Conservation (phyloP, 2,329 filamentous ascomycete species). For the Diaporthe citriasiana region DNA sequence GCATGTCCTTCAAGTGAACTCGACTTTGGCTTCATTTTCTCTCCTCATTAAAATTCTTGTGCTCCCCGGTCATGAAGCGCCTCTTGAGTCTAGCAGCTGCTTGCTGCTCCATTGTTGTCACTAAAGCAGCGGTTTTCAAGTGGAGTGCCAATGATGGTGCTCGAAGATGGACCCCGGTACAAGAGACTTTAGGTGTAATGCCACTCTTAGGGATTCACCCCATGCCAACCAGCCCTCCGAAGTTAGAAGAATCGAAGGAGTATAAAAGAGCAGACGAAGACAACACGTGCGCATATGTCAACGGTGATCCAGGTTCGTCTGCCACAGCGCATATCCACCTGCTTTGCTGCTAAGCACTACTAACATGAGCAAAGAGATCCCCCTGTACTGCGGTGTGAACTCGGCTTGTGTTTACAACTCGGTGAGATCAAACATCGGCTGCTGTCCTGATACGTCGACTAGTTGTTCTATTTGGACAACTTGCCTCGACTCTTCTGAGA, state of each 20-base stretch:
- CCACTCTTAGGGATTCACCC: conserved; percentile 37
- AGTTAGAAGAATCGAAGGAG: not conserved
- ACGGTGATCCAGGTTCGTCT: conserved; percentile 47
- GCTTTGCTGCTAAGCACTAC: not conserved
- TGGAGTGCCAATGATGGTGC: conserved; percentile 29
- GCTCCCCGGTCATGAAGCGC: conserved; percentile 21
- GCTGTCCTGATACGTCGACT: conserved; percentile 49
- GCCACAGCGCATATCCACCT: too few relatives aligned
- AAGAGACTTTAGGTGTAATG: conserved; percentile 33
- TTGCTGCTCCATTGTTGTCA: conserved; percentile 10
- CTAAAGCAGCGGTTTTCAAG: conserved; percentile 37
- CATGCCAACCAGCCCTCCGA: conserved; percentile 36
- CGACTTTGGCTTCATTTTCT: not conserved
- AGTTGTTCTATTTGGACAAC: conserved; percentile 47
- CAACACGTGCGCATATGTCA: conserved; percentile 53
- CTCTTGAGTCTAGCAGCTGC: conserved; percentile 28
- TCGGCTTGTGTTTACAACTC: conserved; percentile 50
- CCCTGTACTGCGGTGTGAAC: conserved; percentile 49
- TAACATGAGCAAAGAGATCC: conserved; percentile 36
- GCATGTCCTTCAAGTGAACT: not conserved
- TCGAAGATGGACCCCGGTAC: conserved; percentile 33
- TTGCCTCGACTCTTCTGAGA: conserved; percentile 49
- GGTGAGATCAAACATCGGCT: conserved; percentile 48
- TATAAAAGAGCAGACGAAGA: conserved; percentile 46
- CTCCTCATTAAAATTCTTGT: not conserved